Evolutionary conservation across 805 yeast genomes (phyloP).

Genomic region (Candida ponderosae): DNA sequence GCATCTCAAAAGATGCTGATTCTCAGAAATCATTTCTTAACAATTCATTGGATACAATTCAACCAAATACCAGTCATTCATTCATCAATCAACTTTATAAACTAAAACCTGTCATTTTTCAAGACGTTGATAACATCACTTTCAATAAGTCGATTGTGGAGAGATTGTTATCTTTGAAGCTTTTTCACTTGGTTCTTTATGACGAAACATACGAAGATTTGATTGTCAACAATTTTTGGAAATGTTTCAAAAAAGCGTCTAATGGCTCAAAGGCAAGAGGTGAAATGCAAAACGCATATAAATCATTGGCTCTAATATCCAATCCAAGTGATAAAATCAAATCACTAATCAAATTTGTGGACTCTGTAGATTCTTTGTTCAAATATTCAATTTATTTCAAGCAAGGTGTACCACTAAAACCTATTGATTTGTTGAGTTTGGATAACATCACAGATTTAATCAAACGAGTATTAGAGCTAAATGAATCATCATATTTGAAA

Average conservation of each 20-base stretch:
- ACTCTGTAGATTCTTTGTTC: conserved; percentile 22
- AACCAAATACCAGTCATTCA: not conserved
- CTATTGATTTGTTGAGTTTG: conserved; percentile 27
- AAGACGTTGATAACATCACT: not conserved
- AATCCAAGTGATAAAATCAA: conserved; percentile 9
- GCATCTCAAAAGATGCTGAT: conserved; percentile 1
- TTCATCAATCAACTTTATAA: too few relatives aligned
- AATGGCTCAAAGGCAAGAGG: conserved; percentile 32
- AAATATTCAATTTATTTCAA: conserved; percentile 23
- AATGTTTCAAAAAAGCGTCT: conserved; percentile 33
- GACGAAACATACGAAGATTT: conserved; percentile 5
- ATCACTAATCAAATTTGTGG: conserved; percentile 10
- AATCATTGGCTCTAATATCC: conserved; percentile 16
- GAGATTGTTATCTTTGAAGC: conserved; percentile 19
- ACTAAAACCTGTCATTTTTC: not conserved
- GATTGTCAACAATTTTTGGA: conserved; percentile 29
- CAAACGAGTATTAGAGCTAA: conserved; percentile 42
- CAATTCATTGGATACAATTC: not conserved
- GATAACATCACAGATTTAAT: conserved; percentile 29
- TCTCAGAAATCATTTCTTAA: conserved; percentile 3
- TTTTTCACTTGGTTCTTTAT: conserved; percentile 18
- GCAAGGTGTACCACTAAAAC: conserved; percentile 29
- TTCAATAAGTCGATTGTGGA: conserved; percentile 8
- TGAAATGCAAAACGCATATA: conserved; percentile 29
- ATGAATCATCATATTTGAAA: conserved; percentile 41